Conservation (phyloP, 345 rosid genomes). For the Limnanthes douglasii region DNA sequence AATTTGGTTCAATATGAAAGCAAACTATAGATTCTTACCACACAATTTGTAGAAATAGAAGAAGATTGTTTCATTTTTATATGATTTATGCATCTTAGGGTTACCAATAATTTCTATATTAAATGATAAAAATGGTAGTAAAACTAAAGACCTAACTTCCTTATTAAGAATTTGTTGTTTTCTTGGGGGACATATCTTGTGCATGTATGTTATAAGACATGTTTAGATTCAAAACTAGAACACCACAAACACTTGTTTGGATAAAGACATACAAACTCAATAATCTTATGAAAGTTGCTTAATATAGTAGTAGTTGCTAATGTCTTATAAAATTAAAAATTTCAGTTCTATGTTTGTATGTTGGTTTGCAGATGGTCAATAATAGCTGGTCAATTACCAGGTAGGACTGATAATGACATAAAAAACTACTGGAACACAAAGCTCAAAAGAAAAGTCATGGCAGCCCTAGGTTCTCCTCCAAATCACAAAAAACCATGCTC, state of each 20-base stretch:
- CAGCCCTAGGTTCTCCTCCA: conserved; percentile 13
- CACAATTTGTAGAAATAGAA: background rate
- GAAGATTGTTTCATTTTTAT: background rate
- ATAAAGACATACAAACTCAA: conserved; percentile 6
- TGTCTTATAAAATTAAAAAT: background rate
- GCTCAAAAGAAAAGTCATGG: conserved; percentile 78
- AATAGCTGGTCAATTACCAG: conserved; percentile 91
- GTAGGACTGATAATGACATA: conserved; percentile 90
- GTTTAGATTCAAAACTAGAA: conserved; percentile 18
- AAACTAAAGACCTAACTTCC: too few species aligned
- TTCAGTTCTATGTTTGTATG: background rate
- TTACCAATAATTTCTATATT: conserved; percentile 8
- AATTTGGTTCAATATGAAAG: background rate
- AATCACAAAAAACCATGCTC: conserved; percentile 22
- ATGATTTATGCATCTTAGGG: conserved; percentile 5
- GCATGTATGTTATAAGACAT: conserved; percentile 17
- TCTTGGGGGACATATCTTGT: conserved; percentile 9
- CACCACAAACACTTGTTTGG: too few species aligned
- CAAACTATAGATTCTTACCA: background rate
- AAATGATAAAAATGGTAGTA: conserved; percentile 1
- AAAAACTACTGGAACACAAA: conserved; percentile 96
- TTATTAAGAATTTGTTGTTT: conserved; percentile 17
- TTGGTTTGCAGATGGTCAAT: conserved; percentile 76
- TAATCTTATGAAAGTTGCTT: conserved; percentile 4
- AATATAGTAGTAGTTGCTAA: conserved; percentile 6